Evolutionary conservation across 352 stramenopile species (phyloP), one percentile per base, ranked within the genome.

Genomic region (Pythium oligandrum): DNA sequence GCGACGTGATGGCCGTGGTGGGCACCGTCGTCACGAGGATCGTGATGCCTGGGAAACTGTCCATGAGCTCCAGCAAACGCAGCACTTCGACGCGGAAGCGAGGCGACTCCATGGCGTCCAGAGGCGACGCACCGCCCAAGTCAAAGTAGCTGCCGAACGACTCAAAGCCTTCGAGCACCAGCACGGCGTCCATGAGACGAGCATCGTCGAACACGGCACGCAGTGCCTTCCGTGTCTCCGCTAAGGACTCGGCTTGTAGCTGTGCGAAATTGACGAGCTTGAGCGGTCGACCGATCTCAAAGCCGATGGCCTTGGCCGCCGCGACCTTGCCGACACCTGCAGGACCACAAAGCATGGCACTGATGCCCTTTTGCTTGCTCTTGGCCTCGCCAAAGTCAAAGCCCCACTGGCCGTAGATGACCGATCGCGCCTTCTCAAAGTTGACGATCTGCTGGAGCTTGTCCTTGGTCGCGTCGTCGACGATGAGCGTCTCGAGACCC

Each of bases 91-190:
- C 71, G 26, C 73, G 75, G 62, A 90, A 83, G 34, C 79, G 75
- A 35, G 82, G 82, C 39, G 76, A 87, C 46, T 93, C 82, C 51
- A 88, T 75, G 17, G 66, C 71, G 26, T 86, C 74, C 1, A 81
- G 26, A 1, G 48, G 34, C 40, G 57, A 76, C 34, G 72, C 64
- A 36, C 48, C 54, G 33, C 71, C 74, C 31, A 68, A 59, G 61
- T 91, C 83, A 35, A 90, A 63, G 50, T 89, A 71, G 54, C 75
- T 86, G 42, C 78, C 86, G 57, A 96, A 92, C 34, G 83, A 83
- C 66, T 96, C 86, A 44, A 96, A 95, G 37, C 84, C 86, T 31
- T 89, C 85, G 33, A 96, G 71, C 36, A 94, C 80, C 2, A 94
- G 68, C 39, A 96, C 83, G 0, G 84, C 77, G 57, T 95, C 86